Evolutionary conservation across 345 rosid species (phyloP).

Genomic region (Aquilaria yunnanensis): DNA sequence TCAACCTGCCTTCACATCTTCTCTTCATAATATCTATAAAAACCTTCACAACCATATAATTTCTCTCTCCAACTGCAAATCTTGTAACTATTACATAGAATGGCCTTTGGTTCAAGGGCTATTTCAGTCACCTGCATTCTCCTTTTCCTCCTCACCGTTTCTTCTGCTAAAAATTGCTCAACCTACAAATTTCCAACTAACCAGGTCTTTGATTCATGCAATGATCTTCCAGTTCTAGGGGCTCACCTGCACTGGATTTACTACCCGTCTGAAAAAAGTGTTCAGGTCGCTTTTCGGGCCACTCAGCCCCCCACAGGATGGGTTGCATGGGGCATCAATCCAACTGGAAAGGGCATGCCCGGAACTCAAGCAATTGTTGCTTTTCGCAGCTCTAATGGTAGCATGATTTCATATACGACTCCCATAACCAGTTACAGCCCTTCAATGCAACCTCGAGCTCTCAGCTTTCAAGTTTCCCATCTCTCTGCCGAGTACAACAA

Average conservation of each 20-base stretch:
- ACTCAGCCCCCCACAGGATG: conserved; percentile 25
- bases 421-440: conserved; percentile 22
- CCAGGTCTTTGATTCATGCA: conserved; percentile 20
- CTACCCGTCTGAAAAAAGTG: conserved; percentile 13
- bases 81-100: not conserved
- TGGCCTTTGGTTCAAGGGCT: conserved; percentile 3
- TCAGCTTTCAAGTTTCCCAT: conserved; percentile 31
- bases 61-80: not conserved
- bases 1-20: too few species aligned
- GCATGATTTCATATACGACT: conserved; percentile 25
- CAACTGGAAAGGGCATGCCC: conserved; percentile 25
- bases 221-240: conserved; percentile 24
- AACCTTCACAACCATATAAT: too few species aligned
- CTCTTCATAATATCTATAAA: too few species aligned
- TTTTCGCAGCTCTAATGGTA: conserved; percentile 25
- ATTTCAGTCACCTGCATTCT: conserved; percentile 6
- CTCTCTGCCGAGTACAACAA: conserved; percentile 21
- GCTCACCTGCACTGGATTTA: conserved; percentile 41
- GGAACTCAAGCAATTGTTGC: conserved; percentile 58
- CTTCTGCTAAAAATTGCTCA: conserved; percentile 28
- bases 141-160: conserved; percentile 9
- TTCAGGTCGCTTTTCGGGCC: conserved; percentile 39
- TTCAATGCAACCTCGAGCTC: conserved; percentile 20
- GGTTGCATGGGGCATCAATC: conserved; percentile 54
- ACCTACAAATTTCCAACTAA: conserved; percentile 20